These are phyloP conservation scores for Castanea sativa DNA, from an alignment of 306 rosid species.

Conservation along the genomic window DNA sequence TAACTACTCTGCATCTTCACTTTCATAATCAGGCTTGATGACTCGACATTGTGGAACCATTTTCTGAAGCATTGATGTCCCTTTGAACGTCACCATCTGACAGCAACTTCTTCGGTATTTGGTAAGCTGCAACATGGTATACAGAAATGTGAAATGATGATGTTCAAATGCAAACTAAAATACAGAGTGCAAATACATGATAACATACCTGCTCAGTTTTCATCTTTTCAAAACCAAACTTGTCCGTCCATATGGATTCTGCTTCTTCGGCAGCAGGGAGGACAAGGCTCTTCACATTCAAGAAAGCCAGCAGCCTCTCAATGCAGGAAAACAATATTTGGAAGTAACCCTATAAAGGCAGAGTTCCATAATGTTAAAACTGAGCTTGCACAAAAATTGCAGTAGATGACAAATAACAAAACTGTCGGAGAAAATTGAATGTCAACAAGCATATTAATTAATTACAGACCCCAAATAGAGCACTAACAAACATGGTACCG, in stretches of 20 bases:
- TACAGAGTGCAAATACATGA: background rate
- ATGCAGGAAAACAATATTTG: conserved; percentile 85
- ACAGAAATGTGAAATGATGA: conserved; percentile 1
- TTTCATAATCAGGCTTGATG: conserved; percentile 24
- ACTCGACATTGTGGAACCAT: conserved; percentile 62
- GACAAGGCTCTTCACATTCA: conserved; percentile 74
- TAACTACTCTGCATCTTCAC: background rate
- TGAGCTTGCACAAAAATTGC: background rate
- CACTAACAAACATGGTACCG: background rate
- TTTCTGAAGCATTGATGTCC: conserved; percentile 90
- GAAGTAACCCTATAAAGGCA: conserved; percentile 75
- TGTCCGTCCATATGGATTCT: conserved; percentile 82
- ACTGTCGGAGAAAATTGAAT: background rate
- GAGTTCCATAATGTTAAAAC: background rate
- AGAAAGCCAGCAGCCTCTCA: conserved; percentile 74
- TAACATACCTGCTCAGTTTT: conserved; percentile 68
- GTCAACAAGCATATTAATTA: background rate
- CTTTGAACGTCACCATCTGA: conserved; percentile 85
- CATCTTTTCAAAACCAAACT: conserved; percentile 78
- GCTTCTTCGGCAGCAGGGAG: conserved; percentile 97
- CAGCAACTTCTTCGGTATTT: conserved; percentile 67
- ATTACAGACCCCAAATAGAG: background rate
- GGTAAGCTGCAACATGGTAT: conserved; percentile 54
- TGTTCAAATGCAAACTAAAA: background rate
- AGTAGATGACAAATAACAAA: background rate